Base-by-base conservation (phyloP, 163 green algal genomes). In the Prototheca wickerhamii region DNA sequence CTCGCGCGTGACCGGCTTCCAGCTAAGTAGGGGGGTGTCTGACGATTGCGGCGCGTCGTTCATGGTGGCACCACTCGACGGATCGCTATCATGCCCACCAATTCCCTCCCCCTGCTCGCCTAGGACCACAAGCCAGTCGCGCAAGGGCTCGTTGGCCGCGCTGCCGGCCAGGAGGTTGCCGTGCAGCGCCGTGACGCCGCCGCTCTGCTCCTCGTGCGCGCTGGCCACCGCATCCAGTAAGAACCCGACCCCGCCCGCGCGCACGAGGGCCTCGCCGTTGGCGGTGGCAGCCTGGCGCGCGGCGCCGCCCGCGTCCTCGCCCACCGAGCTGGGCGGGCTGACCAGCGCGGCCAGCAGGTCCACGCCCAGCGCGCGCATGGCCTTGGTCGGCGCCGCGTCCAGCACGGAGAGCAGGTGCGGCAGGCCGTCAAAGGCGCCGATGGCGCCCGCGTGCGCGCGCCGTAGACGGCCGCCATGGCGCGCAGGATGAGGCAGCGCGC, bases 391-490 rank as follows among this genome's bases (percentile, higher is more conserved):
- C 0, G 82, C 93, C 23, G 61, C 49, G 56, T 97, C 90, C 43
- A 88, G 26, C 37, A 96, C 66, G 4, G 64, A 50, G 21, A 84
- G 63, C 28, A 91, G 44, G 65, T 95, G 86, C 0, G 64, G 25
- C 2, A 91, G 70, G 32, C 84, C 87, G 18, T 91, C 82, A 71
- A 94, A 91, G 0, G 87, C 73, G 0, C 90, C 90, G 49, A 90
- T 70, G 1, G 40, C 49, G n/a, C 67, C 68, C 20, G 82, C 80
- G 66, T 95, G 84, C 18, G 61, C n/a, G n/a, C 67, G 17, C 64
- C 60, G 71, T 95, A 96, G 0, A 88, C 73, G 3, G 84, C 82
- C 0, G 88, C 77, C 87, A 96, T 93, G 15, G 89, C 90, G 4
- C 83, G 76, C 4, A 86, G 76, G 60, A 83, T 93, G 35, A 96